Evolutionary conservation across 148 eudicot species (phyloP), one percentile per base, ranked within the genome.

Genomic region (Agrostemma githago): DNA sequence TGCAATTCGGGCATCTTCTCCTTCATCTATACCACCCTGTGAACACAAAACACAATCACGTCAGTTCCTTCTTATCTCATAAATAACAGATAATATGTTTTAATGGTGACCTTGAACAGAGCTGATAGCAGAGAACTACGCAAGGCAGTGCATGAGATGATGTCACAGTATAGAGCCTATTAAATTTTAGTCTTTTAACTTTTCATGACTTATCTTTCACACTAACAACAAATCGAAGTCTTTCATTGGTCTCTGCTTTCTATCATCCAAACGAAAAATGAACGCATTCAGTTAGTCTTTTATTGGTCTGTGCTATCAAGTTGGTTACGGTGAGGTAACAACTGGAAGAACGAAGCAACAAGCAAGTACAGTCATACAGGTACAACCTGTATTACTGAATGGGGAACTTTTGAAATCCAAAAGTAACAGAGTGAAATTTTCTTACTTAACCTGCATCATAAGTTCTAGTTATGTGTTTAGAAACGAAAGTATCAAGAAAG

Each of bases 1-100:
- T 66, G 98, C 97, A 75, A 46, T 73, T 80, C 81, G 85, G 62
- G 96, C 92, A 84, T 92, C 90, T 86, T 95, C 98, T 72, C 72
- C 89, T 72, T 82, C 94, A 82, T 95, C 97, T 77, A 95, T 82
- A 8, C 97, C 97, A 73, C 98, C 98, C 97, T 95, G 86, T 4
- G 72, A 26, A 53, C 72, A 53, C 72, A 70, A 76, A 12, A 39
- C 7, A 44, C 39, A 75, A 71, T 42, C 42, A 61, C 38, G 78
- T 56, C 38, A 76, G 64, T 43, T 37, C 51, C 20, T 73, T 73
- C 48, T 7, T 41, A 1, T 72, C 12, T 73, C 17, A 8, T 15
- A n/a, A 4, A 16, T 14, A 62, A 19, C 63, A 3, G 19, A 21
- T 42, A 64, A 39, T n/a, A 46, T 26, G 53, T 48, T 48, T 8